A percentile compares a stretch with the other conserved stretches of the same genome.
These are phyloP conservation scores for Mycena belliarum DNA, from an alignment of 768 basidiomycete species.

Conservation along the genomic window DNA sequence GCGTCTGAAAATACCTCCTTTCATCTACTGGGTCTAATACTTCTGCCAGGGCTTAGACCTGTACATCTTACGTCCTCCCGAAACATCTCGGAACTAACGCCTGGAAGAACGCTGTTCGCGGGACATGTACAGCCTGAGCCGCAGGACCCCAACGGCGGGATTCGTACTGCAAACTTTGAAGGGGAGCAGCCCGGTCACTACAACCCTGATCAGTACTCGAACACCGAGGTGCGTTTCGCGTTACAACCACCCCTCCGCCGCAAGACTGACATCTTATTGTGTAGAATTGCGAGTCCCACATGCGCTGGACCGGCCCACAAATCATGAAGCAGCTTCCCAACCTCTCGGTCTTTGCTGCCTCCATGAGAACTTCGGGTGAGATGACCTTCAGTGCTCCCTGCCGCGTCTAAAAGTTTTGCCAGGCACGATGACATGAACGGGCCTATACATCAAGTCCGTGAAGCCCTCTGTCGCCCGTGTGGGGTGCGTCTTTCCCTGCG, in stretches of 20 bases:
- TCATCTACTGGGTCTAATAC: neutral
- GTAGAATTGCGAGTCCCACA: constrained; percentile 27
- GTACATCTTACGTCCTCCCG: neutral
- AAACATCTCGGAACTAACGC: neutral
- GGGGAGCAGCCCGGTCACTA: constrained; percentile 19
- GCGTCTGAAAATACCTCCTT: neutral
- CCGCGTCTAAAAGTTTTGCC: neutral
- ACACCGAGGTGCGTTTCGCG: constrained; percentile 13
- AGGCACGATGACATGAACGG: constrained; percentile 29
- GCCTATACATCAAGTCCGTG: constrained; percentile 25
- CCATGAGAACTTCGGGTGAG: constrained; percentile 26
- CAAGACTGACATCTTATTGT: neutral
- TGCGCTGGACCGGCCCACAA: constrained; percentile 30
- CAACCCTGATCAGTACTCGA: constrained; percentile 28
- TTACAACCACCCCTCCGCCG: no score
- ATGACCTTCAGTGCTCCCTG: no score
- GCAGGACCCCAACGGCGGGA: constrained; percentile 26
- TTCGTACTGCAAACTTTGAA: constrained; percentile 19
- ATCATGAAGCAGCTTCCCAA: constrained; percentile 26
- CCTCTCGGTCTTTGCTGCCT: constrained; percentile 26
- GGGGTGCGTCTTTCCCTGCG: constrained; percentile 12
- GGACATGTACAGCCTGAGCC: constrained; percentile 27
- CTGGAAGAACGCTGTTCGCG: constrained; percentile 23
- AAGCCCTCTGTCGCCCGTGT: constrained; percentile 22
- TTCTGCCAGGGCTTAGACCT: constrained; percentile 17